Conservation (phyloP, 2,329 filamentous ascomycete species). For the Colletotrichum truncatum region DNA sequence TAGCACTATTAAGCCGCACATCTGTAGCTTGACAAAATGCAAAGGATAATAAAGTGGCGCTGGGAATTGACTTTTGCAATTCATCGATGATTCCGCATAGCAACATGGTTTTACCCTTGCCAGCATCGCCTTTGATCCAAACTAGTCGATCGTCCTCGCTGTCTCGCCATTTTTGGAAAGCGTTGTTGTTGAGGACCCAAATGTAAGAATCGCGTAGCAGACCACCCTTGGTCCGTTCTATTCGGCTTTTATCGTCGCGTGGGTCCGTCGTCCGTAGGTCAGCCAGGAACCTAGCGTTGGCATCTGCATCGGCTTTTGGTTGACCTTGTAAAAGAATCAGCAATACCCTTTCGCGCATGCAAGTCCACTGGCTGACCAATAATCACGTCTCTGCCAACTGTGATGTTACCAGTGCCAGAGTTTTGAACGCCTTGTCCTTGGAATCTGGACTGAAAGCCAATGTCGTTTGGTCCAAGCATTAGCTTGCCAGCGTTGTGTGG, state of each 20-base stretch:
- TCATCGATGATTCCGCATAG: slow-evolving; percentile 49
- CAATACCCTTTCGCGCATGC: too few species aligned
- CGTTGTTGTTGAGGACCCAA: slow-evolving; percentile 44
- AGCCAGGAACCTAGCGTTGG: too few species aligned
- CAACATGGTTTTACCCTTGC: slow-evolving; percentile 56
- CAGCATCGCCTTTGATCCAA: slow-evolving; percentile 49
- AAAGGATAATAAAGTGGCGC: slow-evolving; percentile 34
- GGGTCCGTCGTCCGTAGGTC: slow-evolving; percentile 38
- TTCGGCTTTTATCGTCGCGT: slow-evolving; percentile 43
- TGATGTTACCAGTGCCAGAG: too few species aligned
- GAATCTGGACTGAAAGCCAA: too few species aligned
- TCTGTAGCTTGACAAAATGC: slow-evolving; percentile 56
- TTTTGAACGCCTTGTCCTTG: too few species aligned
- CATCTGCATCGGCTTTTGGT: too few species aligned
- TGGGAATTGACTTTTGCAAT: slow-evolving; percentile 26
- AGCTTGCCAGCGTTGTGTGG: too few species aligned
- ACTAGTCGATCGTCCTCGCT: slow-evolving; percentile 37
- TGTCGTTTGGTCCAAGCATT: too few species aligned
- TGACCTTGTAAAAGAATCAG: too few species aligned
- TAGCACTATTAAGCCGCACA: slow-evolving; percentile 45
- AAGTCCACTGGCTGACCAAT: too few species aligned
- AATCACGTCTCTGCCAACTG: too few species aligned
- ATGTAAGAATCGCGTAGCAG: slow-evolving; percentile 41
- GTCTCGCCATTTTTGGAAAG: slow-evolving; percentile 38
- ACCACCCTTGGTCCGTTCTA: slow-evolving; percentile 45